phyloP scores from a whole-genome alignment of 768 basidiomycete species.

The Dacryopinax primogenitus region DNA sequence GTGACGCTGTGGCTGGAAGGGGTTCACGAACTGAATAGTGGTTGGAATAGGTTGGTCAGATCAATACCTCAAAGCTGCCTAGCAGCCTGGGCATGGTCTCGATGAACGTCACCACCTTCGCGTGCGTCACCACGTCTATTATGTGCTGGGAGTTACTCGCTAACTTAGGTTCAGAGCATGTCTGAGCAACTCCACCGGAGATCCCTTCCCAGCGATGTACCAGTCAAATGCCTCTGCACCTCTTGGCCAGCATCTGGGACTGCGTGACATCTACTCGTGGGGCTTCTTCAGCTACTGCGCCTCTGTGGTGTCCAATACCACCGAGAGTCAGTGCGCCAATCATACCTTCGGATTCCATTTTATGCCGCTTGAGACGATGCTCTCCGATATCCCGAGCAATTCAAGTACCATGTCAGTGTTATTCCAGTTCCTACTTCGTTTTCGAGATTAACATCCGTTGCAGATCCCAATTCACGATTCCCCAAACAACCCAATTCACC shows the following conservation, averaged over 20 bases:
- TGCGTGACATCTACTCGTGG: conserved; percentile 60
- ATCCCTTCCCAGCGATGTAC: conserved; percentile 52
- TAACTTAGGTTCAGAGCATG: conserved; percentile 26
- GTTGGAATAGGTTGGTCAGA: conserved; percentile 61
- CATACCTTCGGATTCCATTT: conserved; percentile 46
- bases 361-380: conserved; percentile 50
- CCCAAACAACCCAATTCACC: background rate
- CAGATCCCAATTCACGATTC: conserved; percentile 2
- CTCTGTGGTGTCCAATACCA: conserved; percentile 39
- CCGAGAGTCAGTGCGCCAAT: conserved; percentile 52
- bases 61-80: conserved; percentile 60
- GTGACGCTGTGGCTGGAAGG: conserved; percentile 21
- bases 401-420: conserved; percentile 38
- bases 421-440: conserved; percentile 18
- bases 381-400: conserved; percentile 53
- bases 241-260: conserved; percentile 41
- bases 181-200: conserved; percentile 37
- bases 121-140: conserved; percentile 33
- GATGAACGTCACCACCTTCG: conserved; percentile 58
- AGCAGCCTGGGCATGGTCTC: conserved; percentile 58
- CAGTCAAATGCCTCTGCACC: conserved; percentile 52
- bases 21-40: conserved; percentile 21
- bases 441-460: background rate
- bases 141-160: conserved; percentile 26
- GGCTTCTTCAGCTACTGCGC: conserved; percentile 75